Evolutionary conservation across 192 early-diverging fungal species (phyloP).

Genomic region (Coemansia furcata): DNA sequence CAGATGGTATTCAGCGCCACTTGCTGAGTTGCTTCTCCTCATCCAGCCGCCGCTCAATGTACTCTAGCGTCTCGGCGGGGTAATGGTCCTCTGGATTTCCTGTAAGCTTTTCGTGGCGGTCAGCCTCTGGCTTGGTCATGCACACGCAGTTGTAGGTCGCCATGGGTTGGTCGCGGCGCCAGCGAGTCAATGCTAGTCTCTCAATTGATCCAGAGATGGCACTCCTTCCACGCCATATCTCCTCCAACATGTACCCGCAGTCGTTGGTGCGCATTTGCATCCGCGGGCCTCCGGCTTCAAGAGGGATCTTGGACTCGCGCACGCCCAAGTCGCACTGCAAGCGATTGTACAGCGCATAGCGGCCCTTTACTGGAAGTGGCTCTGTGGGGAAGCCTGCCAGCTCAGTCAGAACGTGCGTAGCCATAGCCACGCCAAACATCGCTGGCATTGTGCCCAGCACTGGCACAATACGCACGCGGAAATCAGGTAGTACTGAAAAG

Average conservation of each 20-base stretch:
- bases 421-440: conserved; percentile 92
- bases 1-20: conserved; percentile 45
- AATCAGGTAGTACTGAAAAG: conserved; percentile 90
- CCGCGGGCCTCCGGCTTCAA: conserved; percentile 21
- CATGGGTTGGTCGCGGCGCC: conserved; percentile 70
- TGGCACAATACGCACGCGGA: conserved; percentile 81
- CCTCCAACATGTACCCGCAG: conserved; percentile 84
- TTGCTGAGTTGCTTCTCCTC: conserved; percentile 41
- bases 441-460: conserved; percentile 90
- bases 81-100: conserved; percentile 38
- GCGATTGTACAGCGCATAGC: conserved; percentile 69
- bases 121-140: conserved; percentile 80
- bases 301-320: conserved; percentile 46
- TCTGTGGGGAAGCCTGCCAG: conserved; percentile 62
- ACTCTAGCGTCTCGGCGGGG: conserved; percentile 26
- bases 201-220: conserved; percentile 72
- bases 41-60: conserved; percentile 31
- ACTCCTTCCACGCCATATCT: conserved; percentile 82
- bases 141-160: conserved; percentile 75
- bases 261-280: conserved; percentile 58
- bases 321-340: conserved; percentile 72
- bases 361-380: conserved; percentile 71
- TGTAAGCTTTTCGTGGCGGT: conserved; percentile 40
- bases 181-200: conserved; percentile 71
- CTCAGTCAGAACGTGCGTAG: conserved; percentile 75